These are phyloP conservation scores for Apostasia shenzhenica DNA, from an alignment of 106 monocot genomes.

Conservation along the genomic window DNA sequence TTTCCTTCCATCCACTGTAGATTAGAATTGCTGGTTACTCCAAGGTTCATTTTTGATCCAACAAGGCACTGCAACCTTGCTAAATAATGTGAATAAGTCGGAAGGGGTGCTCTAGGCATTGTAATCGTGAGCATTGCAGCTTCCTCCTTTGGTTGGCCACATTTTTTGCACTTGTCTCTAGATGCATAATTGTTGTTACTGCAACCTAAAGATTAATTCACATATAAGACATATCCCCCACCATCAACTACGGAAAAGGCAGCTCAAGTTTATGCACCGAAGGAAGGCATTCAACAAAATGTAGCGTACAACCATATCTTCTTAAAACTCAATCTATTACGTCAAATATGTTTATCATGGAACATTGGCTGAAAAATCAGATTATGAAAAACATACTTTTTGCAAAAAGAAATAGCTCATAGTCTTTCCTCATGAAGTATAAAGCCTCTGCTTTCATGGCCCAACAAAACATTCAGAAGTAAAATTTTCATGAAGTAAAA, in stretches of 20 bases:
- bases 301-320: background rate
- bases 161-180: conserved; percentile 95
- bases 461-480: no score
- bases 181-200: conserved; percentile 99
- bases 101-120: conserved; percentile 51
- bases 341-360: no score
- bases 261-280: conserved; percentile 21
- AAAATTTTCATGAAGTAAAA: no score
- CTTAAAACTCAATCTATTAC: no score
- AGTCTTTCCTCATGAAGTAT: no score
- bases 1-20: conserved; percentile 30
- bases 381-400: no score
- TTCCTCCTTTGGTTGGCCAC: conserved; percentile 91
- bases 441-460: no score
- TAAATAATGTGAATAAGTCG: conserved; percentile 73
- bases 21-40: conserved; percentile 29
- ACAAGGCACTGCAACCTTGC: conserved; percentile 45
- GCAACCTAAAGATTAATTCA: conserved; percentile 73
- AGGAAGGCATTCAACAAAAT: conserved; percentile 27
- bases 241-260: conserved; percentile 16
- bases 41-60: conserved; percentile 63
- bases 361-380: no score
- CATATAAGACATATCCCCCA: conserved; percentile 16
- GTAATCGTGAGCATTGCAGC: conserved; percentile 69
- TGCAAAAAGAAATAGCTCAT: no score